Percentiles rank a stretch among this genome's conserved stretches.
phyloP scores from a whole-genome alignment of 2,329 filamentous ascomycete species.

The Huntiella moniliformis region DNA sequence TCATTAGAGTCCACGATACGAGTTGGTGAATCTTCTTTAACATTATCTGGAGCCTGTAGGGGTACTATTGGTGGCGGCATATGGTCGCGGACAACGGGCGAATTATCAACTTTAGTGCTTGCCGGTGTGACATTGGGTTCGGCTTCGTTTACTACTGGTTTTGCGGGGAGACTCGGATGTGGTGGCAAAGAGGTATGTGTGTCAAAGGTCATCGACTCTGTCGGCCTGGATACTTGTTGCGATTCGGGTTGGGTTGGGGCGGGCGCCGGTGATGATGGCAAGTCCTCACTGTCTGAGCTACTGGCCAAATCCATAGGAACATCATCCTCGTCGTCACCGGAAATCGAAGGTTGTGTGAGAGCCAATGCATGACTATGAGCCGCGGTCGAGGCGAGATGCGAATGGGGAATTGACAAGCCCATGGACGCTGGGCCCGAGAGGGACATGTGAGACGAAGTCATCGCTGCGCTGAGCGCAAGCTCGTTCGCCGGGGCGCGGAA shows the following conservation, averaged over 20 bases:
- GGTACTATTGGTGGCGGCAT: too few relatives aligned
- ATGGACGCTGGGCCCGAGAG: slow-evolving; percentile 9
- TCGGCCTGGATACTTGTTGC: not conserved
- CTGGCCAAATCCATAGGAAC: slow-evolving; percentile 9
- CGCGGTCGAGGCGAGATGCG: slow-evolving; percentile 1
- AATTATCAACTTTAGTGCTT: too few relatives aligned
- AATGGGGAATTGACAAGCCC: slow-evolving; percentile 3
- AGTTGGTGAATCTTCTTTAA: too few relatives aligned
- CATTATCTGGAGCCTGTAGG: too few relatives aligned
- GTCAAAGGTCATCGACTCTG: not conserved
- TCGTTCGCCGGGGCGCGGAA: slow-evolving; percentile 8
- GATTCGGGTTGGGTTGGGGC: not conserved
- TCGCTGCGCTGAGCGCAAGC: slow-evolving; percentile 10
- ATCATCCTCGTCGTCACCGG: slow-evolving; percentile 5
- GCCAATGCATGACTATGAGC: not conserved
- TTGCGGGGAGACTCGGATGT: not conserved
- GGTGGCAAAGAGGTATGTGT: not conserved
- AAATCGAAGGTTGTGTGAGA: not conserved
- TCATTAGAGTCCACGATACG: too few relatives aligned
- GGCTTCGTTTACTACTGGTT: too few relatives aligned
- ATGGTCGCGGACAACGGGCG: too few relatives aligned
- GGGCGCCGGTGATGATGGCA: not conserved
- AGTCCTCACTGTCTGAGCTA: too few relatives aligned
- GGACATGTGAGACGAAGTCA: slow-evolving; percentile 12
- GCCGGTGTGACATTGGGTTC: too few relatives aligned